Base-by-base conservation (phyloP, 2,329 filamentous ascomycete genomes). In the Colletotrichum navitas region DNA sequence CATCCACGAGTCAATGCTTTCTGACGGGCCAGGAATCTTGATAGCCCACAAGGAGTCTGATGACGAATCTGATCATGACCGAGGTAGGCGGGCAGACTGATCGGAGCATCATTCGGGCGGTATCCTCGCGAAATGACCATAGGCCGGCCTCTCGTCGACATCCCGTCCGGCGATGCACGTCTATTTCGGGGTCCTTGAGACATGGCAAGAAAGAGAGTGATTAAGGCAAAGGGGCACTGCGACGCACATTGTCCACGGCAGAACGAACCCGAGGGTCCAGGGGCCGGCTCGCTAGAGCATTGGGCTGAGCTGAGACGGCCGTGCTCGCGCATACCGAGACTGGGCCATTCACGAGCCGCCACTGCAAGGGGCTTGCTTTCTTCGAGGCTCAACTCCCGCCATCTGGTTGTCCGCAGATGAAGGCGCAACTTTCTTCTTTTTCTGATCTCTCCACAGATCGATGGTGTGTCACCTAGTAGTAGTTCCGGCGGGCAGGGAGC, bases 401-500 rank as follows among this genome's bases (percentile, higher is more conserved):
- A 47, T 60, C 68, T 45, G 66, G 68, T 11, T 52, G 54, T 64
- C 36, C 49, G 65, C 45, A 55, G 65, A 41, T 29, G 43, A 60
- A 43, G 47, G 29, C 26, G 47, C 45, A 54, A 59, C 12, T 71
- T 71, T 68, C 68, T 71, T 71, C 65, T 71, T 71, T 54, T 64
- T 68, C 59, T 39, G 45, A 49, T 49, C 65, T 71, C 68, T 71
- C 68, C 68, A 52, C 68, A 71, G 65, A 71, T 71, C 65, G 68
- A 71, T 68, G 68, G 68, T 63, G 60, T 59, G 60, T 52, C 43
- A 14, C 43, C 43, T 45, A 63, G 68, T 68, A 36, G 65, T 59
- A 68, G 54, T 68, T 67, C 59, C 61, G 58, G 65, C 64, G 68
- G 68, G 12, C 68, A 71, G 65, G 65, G 59, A 63, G 59, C 29